Evolutionary conservation across 139 green algal species (phyloP).

Genomic region (Gonium pectorale): DNA sequence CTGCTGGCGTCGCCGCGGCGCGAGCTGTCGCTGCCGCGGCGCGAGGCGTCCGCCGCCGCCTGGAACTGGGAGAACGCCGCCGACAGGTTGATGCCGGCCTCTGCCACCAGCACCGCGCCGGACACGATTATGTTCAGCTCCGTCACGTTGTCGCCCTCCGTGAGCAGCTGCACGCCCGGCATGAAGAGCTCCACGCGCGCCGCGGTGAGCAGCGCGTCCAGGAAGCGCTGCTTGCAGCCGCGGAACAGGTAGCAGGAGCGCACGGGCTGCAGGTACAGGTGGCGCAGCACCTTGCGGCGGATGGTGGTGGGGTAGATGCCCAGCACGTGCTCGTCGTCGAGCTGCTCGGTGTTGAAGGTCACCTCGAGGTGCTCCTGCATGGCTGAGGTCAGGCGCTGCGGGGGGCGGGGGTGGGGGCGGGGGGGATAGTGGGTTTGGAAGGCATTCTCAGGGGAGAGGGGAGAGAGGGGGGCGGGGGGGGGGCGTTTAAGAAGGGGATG

Average conservation of each 20-base stretch:
- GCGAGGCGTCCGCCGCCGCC: not conserved
- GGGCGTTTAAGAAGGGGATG: not conserved
- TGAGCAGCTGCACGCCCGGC: conserved; percentile 47
- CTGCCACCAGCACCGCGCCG: conserved; percentile 24
- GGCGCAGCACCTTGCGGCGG: conserved; percentile 53
- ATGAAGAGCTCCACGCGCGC: conserved; percentile 77
- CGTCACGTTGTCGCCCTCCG: conserved; percentile 50
- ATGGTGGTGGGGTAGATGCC: conserved; percentile 65
- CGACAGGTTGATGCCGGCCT: conserved; percentile 32
- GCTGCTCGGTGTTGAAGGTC: conserved; percentile 72
- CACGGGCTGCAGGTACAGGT: conserved; percentile 55
- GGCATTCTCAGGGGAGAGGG: not conserved
- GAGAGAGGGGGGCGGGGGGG: not conserved
- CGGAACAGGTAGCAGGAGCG: conserved; percentile 71
- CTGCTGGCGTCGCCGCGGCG: not conserved
- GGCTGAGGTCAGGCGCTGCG: conserved; percentile 28
- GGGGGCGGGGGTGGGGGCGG: not conserved
- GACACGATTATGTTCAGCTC: conserved; percentile 47
- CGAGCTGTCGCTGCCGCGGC: not conserved
- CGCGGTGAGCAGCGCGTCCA: conserved; percentile 71
- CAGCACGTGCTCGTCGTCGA: conserved; percentile 67
- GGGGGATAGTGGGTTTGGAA: not conserved
- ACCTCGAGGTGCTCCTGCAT: conserved; percentile 79
- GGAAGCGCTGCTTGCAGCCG: conserved; percentile 61
- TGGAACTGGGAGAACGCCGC: conserved; percentile 24